Percentiles rank a stretch among this genome's conserved stretches.
These are phyloP conservation scores for Streptanthus diversifolius DNA, from an alignment of 345 rosid genomes.

Conservation along the genomic window DNA sequence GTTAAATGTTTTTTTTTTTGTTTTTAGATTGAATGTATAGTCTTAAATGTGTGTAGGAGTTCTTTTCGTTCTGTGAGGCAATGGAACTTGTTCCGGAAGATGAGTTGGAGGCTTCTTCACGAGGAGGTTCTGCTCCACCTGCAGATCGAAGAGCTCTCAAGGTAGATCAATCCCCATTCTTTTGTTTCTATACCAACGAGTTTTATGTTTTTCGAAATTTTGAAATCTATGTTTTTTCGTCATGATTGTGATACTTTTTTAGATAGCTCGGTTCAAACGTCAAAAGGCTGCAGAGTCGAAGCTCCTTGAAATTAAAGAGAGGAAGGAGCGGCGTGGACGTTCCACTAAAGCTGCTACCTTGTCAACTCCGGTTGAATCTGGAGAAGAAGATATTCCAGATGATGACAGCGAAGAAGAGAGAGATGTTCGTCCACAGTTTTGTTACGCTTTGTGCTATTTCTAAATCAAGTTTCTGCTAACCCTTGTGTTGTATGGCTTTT, in stretches of 20 bases:
- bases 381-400: conserved; percentile 78
- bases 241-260: conserved; percentile 13
- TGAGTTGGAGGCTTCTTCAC: conserved; percentile 34
- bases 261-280: conserved; percentile 87
- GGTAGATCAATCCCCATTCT: conserved; percentile 38
- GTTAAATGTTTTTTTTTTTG: neutral
- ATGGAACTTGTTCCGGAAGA: conserved; percentile 18
- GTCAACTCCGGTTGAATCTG: conserved; percentile 76
- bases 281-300: conserved; percentile 83
- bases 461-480: neutral
- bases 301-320: conserved; percentile 77
- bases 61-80: conserved; percentile 73
- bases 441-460: neutral
- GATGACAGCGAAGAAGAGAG: conserved; percentile 98
- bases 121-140: conserved; percentile 49
- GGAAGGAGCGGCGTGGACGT: conserved; percentile 78
- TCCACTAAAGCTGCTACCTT: conserved; percentile 71
- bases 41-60: conserved; percentile 51
- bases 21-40: neutral
- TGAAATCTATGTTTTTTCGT: neutral
- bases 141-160: conserved; percentile 78
- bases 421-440: conserved; percentile 47
- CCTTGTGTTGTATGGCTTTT: neutral
- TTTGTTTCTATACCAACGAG: neutral
- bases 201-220: neutral